These are phyloP conservation scores for Cladophialophora carrionii DNA, from an alignment of 2,329 filamentous ascomycete genomes.

Conservation along the genomic window DNA sequence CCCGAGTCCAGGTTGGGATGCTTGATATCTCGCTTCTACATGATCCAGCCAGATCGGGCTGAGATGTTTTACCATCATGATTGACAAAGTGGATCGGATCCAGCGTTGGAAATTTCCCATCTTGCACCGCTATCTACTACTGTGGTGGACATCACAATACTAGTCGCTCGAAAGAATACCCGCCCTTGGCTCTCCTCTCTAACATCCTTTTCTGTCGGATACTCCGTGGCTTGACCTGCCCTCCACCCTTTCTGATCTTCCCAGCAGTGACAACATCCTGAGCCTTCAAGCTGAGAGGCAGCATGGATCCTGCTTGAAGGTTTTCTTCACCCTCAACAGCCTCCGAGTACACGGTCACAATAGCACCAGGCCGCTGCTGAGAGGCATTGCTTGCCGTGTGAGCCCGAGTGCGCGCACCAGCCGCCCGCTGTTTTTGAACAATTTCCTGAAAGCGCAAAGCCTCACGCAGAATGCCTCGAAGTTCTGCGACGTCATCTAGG, in stretches of 20 bases:
- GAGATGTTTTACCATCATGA: constrained; percentile 10
- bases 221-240: constrained; percentile 71
- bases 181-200: constrained; percentile 76
- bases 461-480: constrained; percentile 53
- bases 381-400: constrained; percentile 8
- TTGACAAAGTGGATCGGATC: constrained; percentile 9
- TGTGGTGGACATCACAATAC: constrained; percentile 30
- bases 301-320: constrained; percentile 15
- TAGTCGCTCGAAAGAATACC: constrained; percentile 76
- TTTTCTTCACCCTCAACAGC: constrained; percentile 27
- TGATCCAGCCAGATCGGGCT: constrained; percentile 3
- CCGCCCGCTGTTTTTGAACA: constrained; percentile 31
- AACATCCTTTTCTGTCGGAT: constrained; percentile 75
- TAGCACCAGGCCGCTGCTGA: constrained; percentile 27
- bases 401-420: constrained; percentile 2
- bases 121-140: background rate
- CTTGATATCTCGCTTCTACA: constrained; percentile 21
- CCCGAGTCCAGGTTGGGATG: constrained; percentile 8
- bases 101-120: background rate
- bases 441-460: constrained; percentile 49
- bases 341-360: constrained; percentile 37
- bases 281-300: constrained; percentile 67
- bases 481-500: constrained; percentile 53
- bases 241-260: constrained; percentile 64
- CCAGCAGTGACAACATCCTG: constrained; percentile 50